These are phyloP conservation scores for Volutella citrinella DNA, from an alignment of 2,329 filamentous ascomycete species.

Conservation along the genomic window DNA sequence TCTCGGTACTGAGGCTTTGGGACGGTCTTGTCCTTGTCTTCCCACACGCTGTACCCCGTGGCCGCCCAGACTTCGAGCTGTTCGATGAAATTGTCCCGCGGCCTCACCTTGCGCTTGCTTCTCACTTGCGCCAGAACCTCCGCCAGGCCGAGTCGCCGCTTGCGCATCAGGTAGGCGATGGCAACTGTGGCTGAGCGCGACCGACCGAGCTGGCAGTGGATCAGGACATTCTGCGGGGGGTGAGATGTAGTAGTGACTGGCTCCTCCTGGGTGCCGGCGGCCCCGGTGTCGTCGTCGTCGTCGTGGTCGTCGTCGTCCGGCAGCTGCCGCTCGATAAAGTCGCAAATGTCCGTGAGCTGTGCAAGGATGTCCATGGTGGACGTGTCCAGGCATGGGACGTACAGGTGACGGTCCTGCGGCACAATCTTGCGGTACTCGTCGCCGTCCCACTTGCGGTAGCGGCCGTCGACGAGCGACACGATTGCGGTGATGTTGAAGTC, in stretches of 20 bases:
- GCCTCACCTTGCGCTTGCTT: conserved; percentile 21
- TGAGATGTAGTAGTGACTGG: not conserved
- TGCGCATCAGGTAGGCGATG: conserved; percentile 33
- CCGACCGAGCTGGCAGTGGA: conserved; percentile 33
- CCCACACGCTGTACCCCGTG: conserved; percentile 27
- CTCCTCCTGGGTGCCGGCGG: conserved; percentile 2
- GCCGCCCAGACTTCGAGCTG: conserved; percentile 32
- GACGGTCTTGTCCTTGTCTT: conserved; percentile 18
- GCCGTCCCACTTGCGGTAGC: conserved; percentile 16
- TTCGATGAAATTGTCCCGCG: conserved; percentile 28
- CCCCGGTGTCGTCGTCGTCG: not conserved
- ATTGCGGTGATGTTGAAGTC: conserved; percentile 22
- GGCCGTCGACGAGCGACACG: conserved; percentile 20
- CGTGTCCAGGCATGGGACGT: conserved; percentile 21
- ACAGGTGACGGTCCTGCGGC: conserved; percentile 18
- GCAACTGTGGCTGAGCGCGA: conserved; percentile 30
- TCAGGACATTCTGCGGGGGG: conserved; percentile 20
- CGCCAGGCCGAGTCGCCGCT: conserved; percentile 12
- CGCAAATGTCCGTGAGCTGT: conserved; percentile 20
- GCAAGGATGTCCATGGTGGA: conserved; percentile 23
- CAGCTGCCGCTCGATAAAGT: conserved; percentile 23
- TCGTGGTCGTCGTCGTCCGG: conserved; percentile 1
- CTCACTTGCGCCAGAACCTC: conserved; percentile 17
- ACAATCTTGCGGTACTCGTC: conserved; percentile 19
- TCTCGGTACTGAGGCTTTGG: conserved; percentile 25